Evolutionary conservation across 2,329 filamentous ascomycete genomes (phyloP), one percentile per base, ranked within the genome.

Genomic region (Neofusicoccum sp.): DNA sequence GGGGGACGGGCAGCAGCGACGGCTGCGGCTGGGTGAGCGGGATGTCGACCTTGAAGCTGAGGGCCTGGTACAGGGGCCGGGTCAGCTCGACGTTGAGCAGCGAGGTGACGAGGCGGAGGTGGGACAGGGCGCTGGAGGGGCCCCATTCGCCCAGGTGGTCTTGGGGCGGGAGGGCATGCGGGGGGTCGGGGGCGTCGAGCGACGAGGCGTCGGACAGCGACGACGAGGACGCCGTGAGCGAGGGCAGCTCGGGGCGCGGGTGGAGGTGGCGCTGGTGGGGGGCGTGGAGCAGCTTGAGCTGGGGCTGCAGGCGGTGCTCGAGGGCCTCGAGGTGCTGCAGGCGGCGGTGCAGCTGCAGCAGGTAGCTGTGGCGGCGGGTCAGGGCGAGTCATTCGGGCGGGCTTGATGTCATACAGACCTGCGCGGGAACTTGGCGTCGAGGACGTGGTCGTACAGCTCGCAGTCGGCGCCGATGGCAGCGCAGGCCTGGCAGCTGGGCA

Each of bases 401-500:
- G 22, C 12, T 41, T 39, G 49, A 45, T 36, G 48, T 43, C n/a
- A 58, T 43, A 50, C 52, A 31, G 36, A 63, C 61, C 61, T 63
- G 34, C 61, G 61, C 14, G 61, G 52, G 36, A 63, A 59, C 44
- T 49, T 50, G n/a, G 44, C 37, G 14, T 63, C 52, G 22, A 63
- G 52, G 33, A 63, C 52, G 29, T 48, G 52, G 41, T 63, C 61
- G 45, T 63, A 58, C 44, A 58, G 52, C 29, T 50, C 52, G 52
- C 61, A 63, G 28, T 58, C 61, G 44, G 45, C 52, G 44, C 50
- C 52, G 44, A 59, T 49, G 28, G 52, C 52, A 7, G 31, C n/a
- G 22, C 61, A 63, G n/a, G 61, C 52, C 54, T 63, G 61, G 52
- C 61, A 63, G 45, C 43, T 59, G 43, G 61, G 61, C 52, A 63